Base-by-base conservation (phyloP, 805 yeast genomes). In the Sugiyamaella floridensis region DNA sequence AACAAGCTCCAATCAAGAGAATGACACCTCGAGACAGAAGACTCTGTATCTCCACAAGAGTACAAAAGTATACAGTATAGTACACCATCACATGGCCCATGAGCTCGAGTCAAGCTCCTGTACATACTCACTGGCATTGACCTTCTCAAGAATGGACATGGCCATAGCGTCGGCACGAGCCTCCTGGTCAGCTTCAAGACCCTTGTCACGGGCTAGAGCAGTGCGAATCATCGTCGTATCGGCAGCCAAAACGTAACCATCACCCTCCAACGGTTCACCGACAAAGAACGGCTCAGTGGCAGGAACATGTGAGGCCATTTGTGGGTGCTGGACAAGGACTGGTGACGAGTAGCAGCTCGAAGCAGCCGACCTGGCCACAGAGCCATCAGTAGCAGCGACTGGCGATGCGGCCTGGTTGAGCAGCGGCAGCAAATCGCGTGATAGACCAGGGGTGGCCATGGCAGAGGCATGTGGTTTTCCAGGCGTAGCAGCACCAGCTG, bases 111-210 rank as follows among this genome's bases (percentile, higher is more conserved):
- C 47, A 26, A 55, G 52, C 49, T 58, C 64, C 40, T 58, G 54
- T 43, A 62, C 50, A 57, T 64, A 63, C 40, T 63, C 61, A 48
- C 60, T 58, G 26, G 60, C 57, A 45, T 56, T 53, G 43, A 67
- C 70, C 46, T 62, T 59, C 34, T 62, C 66, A 45, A 67, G 56
- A 49, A 67, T 67, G 32, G 62, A 53, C 59, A 61, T 62, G 20
- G 71, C 71, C 65, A 67, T 67, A 45, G 61, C 65, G 50, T 67
- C 71, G 42, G 69, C 69, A 6, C 44, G 55, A 20, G 55, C 60
- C 40, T 59, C 67, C 32, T 40, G 45, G 16, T 54, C 60, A 32
- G 52, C 63, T 34, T 52, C 56, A 16, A 34, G 48, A 43, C 14
- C 37, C 42, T 22, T 29, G 45, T 10, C 19, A 12, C 43, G 37